Evolutionary conservation across 2,329 filamentous ascomycete genomes (phyloP).

Genomic region (Incumbomyces delicatus): DNA sequence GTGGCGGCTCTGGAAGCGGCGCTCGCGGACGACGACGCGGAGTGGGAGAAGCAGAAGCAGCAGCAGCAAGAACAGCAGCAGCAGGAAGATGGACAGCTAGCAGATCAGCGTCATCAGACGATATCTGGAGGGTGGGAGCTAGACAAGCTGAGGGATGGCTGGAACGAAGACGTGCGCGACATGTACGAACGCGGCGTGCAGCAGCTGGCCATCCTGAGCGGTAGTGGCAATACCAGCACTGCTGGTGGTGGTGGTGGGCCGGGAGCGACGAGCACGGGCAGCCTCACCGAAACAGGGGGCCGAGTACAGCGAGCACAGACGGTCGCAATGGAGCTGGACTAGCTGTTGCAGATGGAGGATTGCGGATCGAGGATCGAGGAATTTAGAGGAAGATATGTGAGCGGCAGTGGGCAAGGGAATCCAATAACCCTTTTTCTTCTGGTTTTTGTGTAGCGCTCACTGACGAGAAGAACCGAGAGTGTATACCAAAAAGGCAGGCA

Average conservation of each 20-base stretch:
- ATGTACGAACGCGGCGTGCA: conserved; percentile 33
- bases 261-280: conserved; percentile 5
- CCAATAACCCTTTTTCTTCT: too few species aligned
- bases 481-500: too few species aligned
- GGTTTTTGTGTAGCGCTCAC: too few species aligned
- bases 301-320: conserved; percentile 37
- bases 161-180: conserved; percentile 32
- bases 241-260: conserved; percentile 18
- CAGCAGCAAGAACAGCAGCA: not conserved
- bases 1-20: conserved; percentile 26
- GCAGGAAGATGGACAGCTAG: not conserved
- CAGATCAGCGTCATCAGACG: too few species aligned
- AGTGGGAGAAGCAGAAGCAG: conserved; percentile 18
- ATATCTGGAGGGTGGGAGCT: conserved; percentile 7
- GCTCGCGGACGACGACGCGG: conserved; percentile 31
- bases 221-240: conserved; percentile 22
- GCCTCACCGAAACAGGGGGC: conserved; percentile 36
- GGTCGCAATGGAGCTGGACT: conserved; percentile 39
- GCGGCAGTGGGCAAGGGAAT: too few species aligned
- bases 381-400: too few species aligned
- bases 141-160: conserved; percentile 15
- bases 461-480: too few species aligned
- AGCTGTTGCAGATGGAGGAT: too few species aligned
- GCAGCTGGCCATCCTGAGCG: conserved; percentile 30
- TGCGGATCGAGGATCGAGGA: not conserved